phyloP scores from a whole-genome alignment of 1,284 basidiomycete species.

The Leccinum fallax region DNA sequence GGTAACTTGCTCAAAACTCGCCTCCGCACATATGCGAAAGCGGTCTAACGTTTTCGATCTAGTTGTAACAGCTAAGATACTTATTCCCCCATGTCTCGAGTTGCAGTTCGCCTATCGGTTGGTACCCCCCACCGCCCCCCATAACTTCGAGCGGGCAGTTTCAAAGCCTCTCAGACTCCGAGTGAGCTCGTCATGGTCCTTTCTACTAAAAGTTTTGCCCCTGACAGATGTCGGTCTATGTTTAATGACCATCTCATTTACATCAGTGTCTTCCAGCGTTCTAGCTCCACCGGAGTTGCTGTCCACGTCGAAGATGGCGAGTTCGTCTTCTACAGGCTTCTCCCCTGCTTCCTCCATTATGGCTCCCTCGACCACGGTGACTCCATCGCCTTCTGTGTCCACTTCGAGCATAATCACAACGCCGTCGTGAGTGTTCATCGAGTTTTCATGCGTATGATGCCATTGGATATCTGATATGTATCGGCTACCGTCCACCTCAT shows the following conservation, averaged over 20 bases:
- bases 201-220: background rate
- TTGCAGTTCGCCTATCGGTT: too few relatives aligned
- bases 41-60: too few relatives aligned
- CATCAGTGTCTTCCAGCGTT: background rate
- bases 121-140: too few relatives aligned
- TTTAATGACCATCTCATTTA: background rate
- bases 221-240: background rate
- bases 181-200: too few relatives aligned
- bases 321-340: background rate
- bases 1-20: too few relatives aligned
- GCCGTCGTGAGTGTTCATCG: slow-evolving; percentile 5
- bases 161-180: too few relatives aligned
- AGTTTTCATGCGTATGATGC: background rate
- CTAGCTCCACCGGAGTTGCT: background rate
- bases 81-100: too few relatives aligned
- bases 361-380: background rate
- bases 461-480: background rate
- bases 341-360: background rate
- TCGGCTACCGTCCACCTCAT: slow-evolving; percentile 1
- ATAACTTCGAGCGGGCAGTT: too few relatives aligned
- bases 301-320: background rate
- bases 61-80: too few relatives aligned
- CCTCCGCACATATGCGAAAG: too few relatives aligned
- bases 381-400: background rate
- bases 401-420: background rate